These are phyloP conservation scores for Globisporangium echinulatum DNA, from an alignment of 352 stramenopile genomes.

Conservation along the genomic window DNA sequence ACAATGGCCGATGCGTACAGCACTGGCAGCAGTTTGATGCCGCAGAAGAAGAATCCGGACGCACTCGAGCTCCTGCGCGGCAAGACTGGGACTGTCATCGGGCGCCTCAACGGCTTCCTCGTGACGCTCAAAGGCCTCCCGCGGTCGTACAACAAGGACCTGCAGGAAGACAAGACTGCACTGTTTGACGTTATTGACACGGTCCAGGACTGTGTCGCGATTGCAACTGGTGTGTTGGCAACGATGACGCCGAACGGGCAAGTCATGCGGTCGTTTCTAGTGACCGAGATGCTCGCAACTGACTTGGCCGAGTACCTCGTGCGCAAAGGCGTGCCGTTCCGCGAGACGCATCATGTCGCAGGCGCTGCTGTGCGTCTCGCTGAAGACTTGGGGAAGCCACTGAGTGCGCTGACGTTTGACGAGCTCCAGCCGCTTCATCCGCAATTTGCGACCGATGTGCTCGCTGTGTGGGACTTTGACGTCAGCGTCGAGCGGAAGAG, in stretches of 20 bases:
- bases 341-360: slow-evolving; percentile 99
- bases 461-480: slow-evolving; percentile 89
- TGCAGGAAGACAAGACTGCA: slow-evolving; percentile 98
- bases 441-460: slow-evolving; percentile 87
- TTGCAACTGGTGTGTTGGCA: slow-evolving; percentile 94
- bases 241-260: slow-evolving; percentile 95
- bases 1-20: slow-evolving; percentile 97
- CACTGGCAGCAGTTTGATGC: slow-evolving; percentile 98
- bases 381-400: slow-evolving; percentile 81
- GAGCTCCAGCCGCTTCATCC: slow-evolving; percentile 86
- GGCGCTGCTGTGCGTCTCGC: slow-evolving; percentile 90
- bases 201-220: slow-evolving; percentile 95
- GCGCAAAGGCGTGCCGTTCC: slow-evolving; percentile 97
- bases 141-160: slow-evolving; percentile 99
- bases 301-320: slow-evolving; percentile 99
- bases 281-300: slow-evolving; percentile 98
- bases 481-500: slow-evolving; percentile 89
- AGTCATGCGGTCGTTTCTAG: slow-evolving; percentile 92
- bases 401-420: slow-evolving; percentile 86
- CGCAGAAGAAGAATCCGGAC: slow-evolving; percentile 99
- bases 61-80: slow-evolving; percentile 96
- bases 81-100: slow-evolving; percentile 95
- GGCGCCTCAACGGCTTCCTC: slow-evolving; percentile 93
- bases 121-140: slow-evolving; percentile 96
- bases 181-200: slow-evolving; percentile 97